Base-by-base conservation (phyloP, 176 grass and related monocot species). In the Typha latifolia region DNA sequence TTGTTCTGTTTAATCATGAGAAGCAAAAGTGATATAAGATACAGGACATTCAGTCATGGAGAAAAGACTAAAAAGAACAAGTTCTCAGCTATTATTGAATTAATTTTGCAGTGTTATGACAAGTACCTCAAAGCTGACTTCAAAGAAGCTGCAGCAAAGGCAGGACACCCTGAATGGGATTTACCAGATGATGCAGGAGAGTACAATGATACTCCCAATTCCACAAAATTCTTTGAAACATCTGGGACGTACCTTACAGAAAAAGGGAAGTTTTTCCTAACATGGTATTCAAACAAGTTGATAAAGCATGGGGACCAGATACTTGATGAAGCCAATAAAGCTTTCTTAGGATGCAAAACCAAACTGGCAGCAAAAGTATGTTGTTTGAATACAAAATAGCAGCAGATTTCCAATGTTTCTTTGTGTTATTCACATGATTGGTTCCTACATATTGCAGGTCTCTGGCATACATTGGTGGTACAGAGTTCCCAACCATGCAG, bases 381-480 rank as follows among this genome's bases (percentile, higher is more conserved):
- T 21, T 21, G 69, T 19, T 13, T 49, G 18, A 14, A 5, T 57
- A 14, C 4, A 57, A 57, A 18, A 57, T 20, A 57, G 37, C 16
- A 57, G 7, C 3, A 18, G 52, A 57, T 57, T 19, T 6, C 27
- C 26, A 1, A 24, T 13, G 47, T 29, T 24, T 56, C 19, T 62
- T 24, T 9, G 2, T 24, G 55, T 5, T 61, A 43, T 13, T 31
- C 4, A 10, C 15, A 26, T 53, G 29, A 48, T 12, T 16, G 1
- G 1, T 53, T 50, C 24, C 10, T 31, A 23, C 23, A 6, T 20
- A 61, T 57, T 18, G 19, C 77, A 91, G 88, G 48, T 96, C 55
- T 81, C 93, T 23, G 88, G 93, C 16, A 89, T 96, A 50, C 93
- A 91, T 67, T 91, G 93, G 93, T 91, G 88, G 88, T 96, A 96